Evolutionary conservation across 1,139 yeast genomes (phyloP).

Genomic region (Pichia sp.): DNA sequence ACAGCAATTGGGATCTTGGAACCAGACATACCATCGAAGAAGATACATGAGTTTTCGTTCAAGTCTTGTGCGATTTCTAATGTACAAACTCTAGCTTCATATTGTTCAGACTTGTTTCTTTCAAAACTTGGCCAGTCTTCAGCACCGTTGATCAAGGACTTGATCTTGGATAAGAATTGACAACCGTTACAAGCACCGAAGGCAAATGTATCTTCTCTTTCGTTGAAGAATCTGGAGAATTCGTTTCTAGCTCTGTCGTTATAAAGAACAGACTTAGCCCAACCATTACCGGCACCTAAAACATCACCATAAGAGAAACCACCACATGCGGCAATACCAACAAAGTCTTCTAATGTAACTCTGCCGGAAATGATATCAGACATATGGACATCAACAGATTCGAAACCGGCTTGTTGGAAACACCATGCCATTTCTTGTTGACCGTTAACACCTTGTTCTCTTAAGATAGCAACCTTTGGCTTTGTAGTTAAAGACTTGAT

Average conservation of each 20-base stretch:
- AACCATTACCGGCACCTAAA: slow-evolving; percentile 98
- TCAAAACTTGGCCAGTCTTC: slow-evolving; percentile 97
- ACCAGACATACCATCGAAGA: slow-evolving; percentile 88
- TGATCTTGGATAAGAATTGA: slow-evolving; percentile 89
- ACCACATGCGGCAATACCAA: slow-evolving; percentile 98
- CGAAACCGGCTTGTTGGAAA: slow-evolving; percentile 94
- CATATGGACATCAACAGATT: slow-evolving; percentile 94
- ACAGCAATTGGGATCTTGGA: slow-evolving; percentile 94
- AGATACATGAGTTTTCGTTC: slow-evolving; percentile 55
- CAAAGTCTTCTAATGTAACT: slow-evolving; percentile 74
- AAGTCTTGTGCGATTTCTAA: slow-evolving; percentile 69
- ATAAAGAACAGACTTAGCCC: slow-evolving; percentile 98
- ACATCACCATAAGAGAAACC: slow-evolving; percentile 99
- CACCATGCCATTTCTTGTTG: slow-evolving; percentile 99
- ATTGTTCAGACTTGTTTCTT: slow-evolving; percentile 89
- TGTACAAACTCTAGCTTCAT: slow-evolving; percentile 94
- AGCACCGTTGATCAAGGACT: slow-evolving; percentile 90
- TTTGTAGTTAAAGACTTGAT: slow-evolving; percentile 36
- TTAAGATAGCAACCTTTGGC: slow-evolving; percentile 93
- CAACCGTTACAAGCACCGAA: slow-evolving; percentile 99
- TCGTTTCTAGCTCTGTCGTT: slow-evolving; percentile 74
- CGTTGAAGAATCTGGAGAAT: slow-evolving; percentile 78
- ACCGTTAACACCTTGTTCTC: slow-evolving; percentile 99
- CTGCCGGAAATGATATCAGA: slow-evolving; percentile 79
- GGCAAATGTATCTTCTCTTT: slow-evolving; percentile 92